Conservation (phyloP, 1,139 yeast genomes). For the Blastobotrys ciferrii region DNA sequence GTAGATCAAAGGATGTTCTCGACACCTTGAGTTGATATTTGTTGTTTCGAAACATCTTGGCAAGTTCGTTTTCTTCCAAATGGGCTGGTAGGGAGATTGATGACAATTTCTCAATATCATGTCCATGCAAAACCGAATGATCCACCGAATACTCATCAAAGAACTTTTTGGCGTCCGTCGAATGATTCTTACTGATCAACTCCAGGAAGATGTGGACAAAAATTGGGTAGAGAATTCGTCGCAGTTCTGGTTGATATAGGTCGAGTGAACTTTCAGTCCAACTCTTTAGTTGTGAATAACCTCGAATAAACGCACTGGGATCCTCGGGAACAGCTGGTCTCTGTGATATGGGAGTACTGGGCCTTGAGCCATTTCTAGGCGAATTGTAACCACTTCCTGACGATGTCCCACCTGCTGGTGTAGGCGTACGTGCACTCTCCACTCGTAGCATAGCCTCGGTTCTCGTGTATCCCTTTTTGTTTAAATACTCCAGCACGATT, state of each 20-base stretch:
- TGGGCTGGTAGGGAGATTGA: slow-evolving; percentile 80
- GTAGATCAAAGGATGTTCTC: slow-evolving; percentile 77
- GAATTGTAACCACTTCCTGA: slow-evolving; percentile 16
- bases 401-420: slow-evolving; percentile 41
- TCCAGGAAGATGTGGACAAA: slow-evolving; percentile 87
- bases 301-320: slow-evolving; percentile 71
- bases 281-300: slow-evolving; percentile 72
- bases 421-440: slow-evolving; percentile 74
- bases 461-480: slow-evolving; percentile 88
- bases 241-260: slow-evolving; percentile 84
- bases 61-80: slow-evolving; percentile 75
- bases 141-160: slow-evolving; percentile 73
- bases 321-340: slow-evolving; percentile 11
- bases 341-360: slow-evolving; percentile 6
- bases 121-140: slow-evolving; percentile 72
- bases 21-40: slow-evolving; percentile 77
- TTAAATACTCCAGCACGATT: slow-evolving; percentile 86
- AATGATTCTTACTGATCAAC: slow-evolving; percentile 60
- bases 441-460: slow-evolving; percentile 93
- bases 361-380: slow-evolving; percentile 18
- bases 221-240: slow-evolving; percentile 80
- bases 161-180: slow-evolving; percentile 65
- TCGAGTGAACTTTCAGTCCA: slow-evolving; percentile 95
- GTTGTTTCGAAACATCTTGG: slow-evolving; percentile 68
- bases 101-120: slow-evolving; percentile 68